A percentile compares a stretch with the other conserved stretches of the same genome.
These are phyloP conservation scores for Hypoxylon sp. DNA, from an alignment of 2,329 filamentous ascomycete species.

Conservation along the genomic window DNA sequence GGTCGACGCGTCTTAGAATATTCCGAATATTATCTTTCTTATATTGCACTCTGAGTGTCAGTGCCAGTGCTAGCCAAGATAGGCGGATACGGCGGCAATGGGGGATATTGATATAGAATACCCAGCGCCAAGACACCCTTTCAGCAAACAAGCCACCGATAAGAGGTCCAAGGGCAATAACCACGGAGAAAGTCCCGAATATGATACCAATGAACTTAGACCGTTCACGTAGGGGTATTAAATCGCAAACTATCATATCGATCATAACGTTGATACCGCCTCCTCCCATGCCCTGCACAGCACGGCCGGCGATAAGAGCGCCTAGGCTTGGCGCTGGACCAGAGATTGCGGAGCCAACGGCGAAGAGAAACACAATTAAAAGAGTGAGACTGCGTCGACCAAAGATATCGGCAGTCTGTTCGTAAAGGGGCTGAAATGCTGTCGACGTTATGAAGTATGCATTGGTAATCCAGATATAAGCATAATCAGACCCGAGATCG, in stretches of 20 bases:
- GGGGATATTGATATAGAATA: constrained; percentile 58
- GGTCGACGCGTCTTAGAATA: constrained; percentile 54
- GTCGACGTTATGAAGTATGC: constrained; percentile 50
- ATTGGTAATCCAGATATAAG: constrained; percentile 44
- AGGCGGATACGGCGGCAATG: constrained; percentile 49
- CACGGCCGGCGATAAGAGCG: constrained; percentile 59
- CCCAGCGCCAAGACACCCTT: constrained; percentile 56
- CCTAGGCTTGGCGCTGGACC: constrained; percentile 57
- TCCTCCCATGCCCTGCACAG: constrained; percentile 58
- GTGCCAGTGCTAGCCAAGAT: constrained; percentile 49
- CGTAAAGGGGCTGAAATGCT: constrained; percentile 62
- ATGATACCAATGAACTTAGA: constrained; percentile 57
- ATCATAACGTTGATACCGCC: constrained; percentile 20
- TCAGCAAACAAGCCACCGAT: constrained; percentile 42
- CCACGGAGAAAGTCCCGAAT: constrained; percentile 51
- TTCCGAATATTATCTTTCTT: constrained; percentile 13
- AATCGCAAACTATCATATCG: constrained; percentile 62
- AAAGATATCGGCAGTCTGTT: constrained; percentile 63
- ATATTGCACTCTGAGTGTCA: constrained; percentile 52
- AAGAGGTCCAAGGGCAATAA: constrained; percentile 51
- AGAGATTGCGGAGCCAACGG: constrained; percentile 61
- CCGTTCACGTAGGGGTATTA: constrained; percentile 62
- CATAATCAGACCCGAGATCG: constrained; percentile 35
- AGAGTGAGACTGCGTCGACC: constrained; percentile 58
- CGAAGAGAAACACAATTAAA: constrained; percentile 58